Conservation (phyloP, 129 eudicot species). For the Scalesia atractyloides region DNA sequence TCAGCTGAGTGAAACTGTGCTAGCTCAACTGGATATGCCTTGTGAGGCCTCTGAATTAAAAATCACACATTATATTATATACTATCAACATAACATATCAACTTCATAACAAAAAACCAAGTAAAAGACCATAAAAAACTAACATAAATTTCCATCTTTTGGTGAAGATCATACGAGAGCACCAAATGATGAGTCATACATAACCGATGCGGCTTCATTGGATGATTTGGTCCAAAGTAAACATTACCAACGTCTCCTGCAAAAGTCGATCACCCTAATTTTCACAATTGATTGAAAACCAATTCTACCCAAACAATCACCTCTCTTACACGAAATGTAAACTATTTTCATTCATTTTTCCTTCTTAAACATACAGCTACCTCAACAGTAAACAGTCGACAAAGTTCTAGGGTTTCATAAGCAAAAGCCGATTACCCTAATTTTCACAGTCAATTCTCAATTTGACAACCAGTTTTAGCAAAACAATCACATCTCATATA, state of each 20-base stretch:
- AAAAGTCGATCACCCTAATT: constrained; percentile 8
- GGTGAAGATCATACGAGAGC: constrained; percentile 85
- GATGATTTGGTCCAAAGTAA: constrained; percentile 95
- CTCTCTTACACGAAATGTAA: too few species aligned
- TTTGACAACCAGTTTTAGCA: constrained; percentile 12
- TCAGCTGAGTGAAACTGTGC: constrained; percentile 97
- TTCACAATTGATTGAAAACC: too few species aligned
- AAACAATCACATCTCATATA: background rate
- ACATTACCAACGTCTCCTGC: constrained; percentile 97
- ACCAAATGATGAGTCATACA: constrained; percentile 99
- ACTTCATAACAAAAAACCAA: background rate
- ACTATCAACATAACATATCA: background rate
- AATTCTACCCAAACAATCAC: too few species aligned
- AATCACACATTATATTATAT: constrained; percentile 12
- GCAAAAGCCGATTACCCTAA: background rate
- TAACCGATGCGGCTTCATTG: constrained; percentile 95
- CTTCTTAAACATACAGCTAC: too few species aligned
- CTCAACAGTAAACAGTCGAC: background rate
- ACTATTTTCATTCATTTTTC: too few species aligned
- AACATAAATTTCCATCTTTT: constrained; percentile 97
- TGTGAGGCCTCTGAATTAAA: constrained; percentile 79
- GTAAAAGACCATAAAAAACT: constrained; percentile 24
- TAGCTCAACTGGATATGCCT: constrained; percentile 93
- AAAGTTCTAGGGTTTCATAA: constrained; percentile 34
- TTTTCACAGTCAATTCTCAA: constrained; percentile 12